Conservation (phyloP, 805 yeast genomes). For the Huiozyma sinensis region DNA sequence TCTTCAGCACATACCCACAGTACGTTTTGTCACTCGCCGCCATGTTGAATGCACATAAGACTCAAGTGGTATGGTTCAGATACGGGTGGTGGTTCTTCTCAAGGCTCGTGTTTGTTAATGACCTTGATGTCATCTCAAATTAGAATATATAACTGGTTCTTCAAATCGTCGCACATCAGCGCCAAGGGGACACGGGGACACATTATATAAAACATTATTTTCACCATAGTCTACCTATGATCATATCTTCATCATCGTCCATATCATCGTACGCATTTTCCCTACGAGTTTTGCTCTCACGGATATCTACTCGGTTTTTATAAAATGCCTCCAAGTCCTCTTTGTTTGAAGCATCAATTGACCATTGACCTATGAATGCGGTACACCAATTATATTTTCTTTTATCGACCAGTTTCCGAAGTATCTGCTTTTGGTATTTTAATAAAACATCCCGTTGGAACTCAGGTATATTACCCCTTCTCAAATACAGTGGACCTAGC, state of each 20-base stretch:
- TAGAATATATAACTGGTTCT: background rate
- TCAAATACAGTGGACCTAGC: background rate
- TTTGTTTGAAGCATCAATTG: conserved; percentile 9
- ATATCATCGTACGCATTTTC: conserved; percentile 14
- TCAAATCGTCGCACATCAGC: background rate
- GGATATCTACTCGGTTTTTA: conserved; percentile 1
- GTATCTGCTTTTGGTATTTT: conserved; percentile 14
- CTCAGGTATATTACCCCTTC: background rate
- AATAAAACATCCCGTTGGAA: conserved; percentile 7
- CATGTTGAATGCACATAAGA: conserved; percentile 71
- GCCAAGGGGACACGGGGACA: conserved; percentile 3
- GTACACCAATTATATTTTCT: conserved; percentile 8
- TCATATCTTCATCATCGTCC: conserved; percentile 19
- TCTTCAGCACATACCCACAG: conserved; percentile 26
- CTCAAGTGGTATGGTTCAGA: conserved; percentile 94
- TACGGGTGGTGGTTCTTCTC: conserved; percentile 77
- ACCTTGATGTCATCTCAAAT: conserved; percentile 29
- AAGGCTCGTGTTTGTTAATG: conserved; percentile 69
- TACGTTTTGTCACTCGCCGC: conserved; percentile 42
- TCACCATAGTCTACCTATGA: conserved; percentile 24
- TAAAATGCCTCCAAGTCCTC: conserved; percentile 8
- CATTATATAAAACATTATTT: background rate
- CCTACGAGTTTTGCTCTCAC: conserved; percentile 2
- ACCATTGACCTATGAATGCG: conserved; percentile 17
- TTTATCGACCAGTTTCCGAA: conserved; percentile 11